Percentiles rank a stretch among this genome's conserved stretches.
These are phyloP conservation scores for Fragaria ananassa DNA, from an alignment of 306 rosid genomes.

Conservation along the genomic window DNA sequence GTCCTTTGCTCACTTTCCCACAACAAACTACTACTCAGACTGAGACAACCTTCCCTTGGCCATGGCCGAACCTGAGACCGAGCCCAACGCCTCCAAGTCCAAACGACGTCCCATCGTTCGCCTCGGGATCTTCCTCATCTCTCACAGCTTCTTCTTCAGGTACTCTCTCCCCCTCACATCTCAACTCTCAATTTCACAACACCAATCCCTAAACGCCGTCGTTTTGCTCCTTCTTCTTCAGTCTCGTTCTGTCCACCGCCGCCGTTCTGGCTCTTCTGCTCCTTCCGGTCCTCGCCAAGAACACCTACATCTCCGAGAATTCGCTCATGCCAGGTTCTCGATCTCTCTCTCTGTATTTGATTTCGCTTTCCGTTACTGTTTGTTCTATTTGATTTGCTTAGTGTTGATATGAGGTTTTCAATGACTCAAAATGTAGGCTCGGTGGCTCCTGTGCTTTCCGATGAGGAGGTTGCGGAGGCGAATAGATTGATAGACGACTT, in stretches of 20 bases:
- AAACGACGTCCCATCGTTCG: slow-evolving; percentile 62
- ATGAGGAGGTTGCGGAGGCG: slow-evolving; percentile 60
- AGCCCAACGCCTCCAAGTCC: background rate
- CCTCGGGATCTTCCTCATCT: slow-evolving; percentile 65
- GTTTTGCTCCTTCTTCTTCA: slow-evolving; percentile 26
- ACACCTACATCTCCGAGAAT: slow-evolving; percentile 88
- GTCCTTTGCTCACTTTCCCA: too few species aligned
- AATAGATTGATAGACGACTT: slow-evolving; percentile 59
- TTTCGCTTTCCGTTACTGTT: background rate
- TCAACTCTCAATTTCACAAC: background rate
- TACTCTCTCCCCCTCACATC: background rate
- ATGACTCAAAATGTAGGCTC: slow-evolving; percentile 46
- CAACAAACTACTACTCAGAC: too few species aligned
- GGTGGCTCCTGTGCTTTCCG: slow-evolving; percentile 66
- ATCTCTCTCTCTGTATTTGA: background rate
- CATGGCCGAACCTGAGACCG: slow-evolving; percentile 36
- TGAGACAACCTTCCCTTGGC: too few species aligned
- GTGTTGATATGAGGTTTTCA: background rate
- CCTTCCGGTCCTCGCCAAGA: slow-evolving; percentile 83
- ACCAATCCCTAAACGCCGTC: background rate
- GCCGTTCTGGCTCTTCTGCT: slow-evolving; percentile 76
- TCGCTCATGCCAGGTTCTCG: slow-evolving; percentile 89
- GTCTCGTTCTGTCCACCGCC: slow-evolving; percentile 60
- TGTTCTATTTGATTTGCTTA: background rate
- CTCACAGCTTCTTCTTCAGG: slow-evolving; percentile 75